Base-by-base conservation (phyloP, 2,329 filamentous ascomycete species). In the Colletotrichum zoysiae region DNA sequence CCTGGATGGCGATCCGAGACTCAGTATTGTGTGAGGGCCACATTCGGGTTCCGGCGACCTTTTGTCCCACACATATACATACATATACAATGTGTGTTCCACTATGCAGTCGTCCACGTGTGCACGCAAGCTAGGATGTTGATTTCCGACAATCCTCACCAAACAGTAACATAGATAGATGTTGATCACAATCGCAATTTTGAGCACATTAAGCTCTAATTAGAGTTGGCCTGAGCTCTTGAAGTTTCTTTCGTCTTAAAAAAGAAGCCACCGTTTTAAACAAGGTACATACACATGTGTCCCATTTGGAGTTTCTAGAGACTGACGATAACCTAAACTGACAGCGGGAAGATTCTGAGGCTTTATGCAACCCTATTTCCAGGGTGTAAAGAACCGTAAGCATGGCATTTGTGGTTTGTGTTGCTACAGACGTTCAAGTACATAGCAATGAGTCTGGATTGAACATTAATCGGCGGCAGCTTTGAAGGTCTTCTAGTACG, bases 1-100 rank as follows among this genome's bases (percentile, higher is more conserved):
- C 12, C 42, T 61, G 58, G 42, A 48, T 30, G 30, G 42, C 18
- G 58, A 48, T 61, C 42, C 58, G 58, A 61, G 42, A 35, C 14
- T 26, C 26, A 60, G 57, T 60, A 5, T 44, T 60, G 18, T 60
- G 57, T 20, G 26, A 60, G 26, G 26, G 26, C 11, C 30, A 42
- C 58, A 35, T 26, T 26, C 18, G 3, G 35, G 42, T 60, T 46
- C 46, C 20, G 9, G 26, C 26, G 30, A 6, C 12, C 7, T n/a
- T 16, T 7, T 38, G 58, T 61, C 23, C 18, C 42, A 30, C 30
- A 6, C 18, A n/a, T 38, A 30, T 26, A 30, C 3, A 30, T 11
- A 48, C 23, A 44, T n/a, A 11, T 16, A 11, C 14, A 61, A 30
- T n/a, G 16, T 30, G 5, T 18, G 20, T 61, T 5, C n/a, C 9